Base-by-base conservation (phyloP, 257 asterid species). In the Plantago ovata region DNA sequence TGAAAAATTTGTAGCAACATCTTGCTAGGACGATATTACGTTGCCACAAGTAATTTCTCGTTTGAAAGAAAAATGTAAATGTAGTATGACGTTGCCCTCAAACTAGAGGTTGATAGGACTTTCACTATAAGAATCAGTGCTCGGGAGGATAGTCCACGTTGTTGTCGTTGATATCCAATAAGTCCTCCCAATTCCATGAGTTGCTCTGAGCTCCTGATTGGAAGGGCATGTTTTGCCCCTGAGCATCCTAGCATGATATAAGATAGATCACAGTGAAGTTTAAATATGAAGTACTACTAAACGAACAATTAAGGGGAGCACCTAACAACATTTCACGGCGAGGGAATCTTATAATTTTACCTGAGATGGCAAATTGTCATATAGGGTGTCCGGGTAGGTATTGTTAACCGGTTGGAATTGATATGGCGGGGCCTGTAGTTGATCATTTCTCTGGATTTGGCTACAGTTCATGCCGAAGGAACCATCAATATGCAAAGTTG, bases 101-200 rank as follows among this genome's bases (percentile, higher is more conserved):
- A 55, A 38, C 22, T 38, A 38, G 12, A 55, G 36, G 11, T 10
- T 13, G 16, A 16, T n/a, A 54, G 9, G 15, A 8, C 15, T 13
- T 16, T 14, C 13, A 39, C 20, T 47, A 23, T 15, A 3, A 45
- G 36, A n/a, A n/a, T n/a, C n/a, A n/a, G n/a, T 19, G 39, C 62
- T 49, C 61, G 61, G 57, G 63, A 4, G 66, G 45, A 41, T 33
- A 19, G 32, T 73, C 50, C 9, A 51, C 68, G 6, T 53, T 42
- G 65, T 62, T 58, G 7, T 67, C 48, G 45, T 78, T 64, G 13
- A 72, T 76, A 15, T 78, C 76, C 18, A 68, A 21, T 10, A 70
- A 57, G 62, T 74, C 80, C 51, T 77, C 78, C 83, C 76, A 77
- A 54, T 77, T 75, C 77, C 73, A 67, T 38, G 62, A 43, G 32